Conservation (phyloP, 2,329 filamentous ascomycete species). For the Penicillium capsulatum region DNA sequence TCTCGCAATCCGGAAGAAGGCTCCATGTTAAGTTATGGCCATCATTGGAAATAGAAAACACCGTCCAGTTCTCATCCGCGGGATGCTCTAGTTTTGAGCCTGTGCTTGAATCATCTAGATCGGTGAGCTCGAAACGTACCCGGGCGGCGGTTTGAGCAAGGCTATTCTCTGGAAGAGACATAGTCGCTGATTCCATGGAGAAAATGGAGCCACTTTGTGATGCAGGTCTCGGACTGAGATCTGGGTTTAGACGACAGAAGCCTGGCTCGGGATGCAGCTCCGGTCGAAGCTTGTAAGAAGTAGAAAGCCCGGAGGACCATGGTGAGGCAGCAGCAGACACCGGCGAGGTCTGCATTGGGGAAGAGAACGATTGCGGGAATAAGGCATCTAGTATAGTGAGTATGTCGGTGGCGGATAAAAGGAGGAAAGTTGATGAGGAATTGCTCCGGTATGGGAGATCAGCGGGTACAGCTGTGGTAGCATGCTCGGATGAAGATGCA, state of each 20-base stretch:
- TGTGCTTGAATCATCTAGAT: constrained; percentile 35
- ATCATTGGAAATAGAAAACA: constrained; percentile 72
- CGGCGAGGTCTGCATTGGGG: constrained; percentile 28
- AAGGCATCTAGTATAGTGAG: constrained; percentile 76
- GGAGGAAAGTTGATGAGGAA: constrained; percentile 59
- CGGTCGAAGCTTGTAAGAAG: constrained; percentile 13
- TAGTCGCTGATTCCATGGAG: constrained; percentile 30
- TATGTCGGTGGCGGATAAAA: constrained; percentile 74
- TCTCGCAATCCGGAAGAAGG: constrained; percentile 47
- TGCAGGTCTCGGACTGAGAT: constrained; percentile 23
- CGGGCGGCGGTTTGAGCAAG: constrained; percentile 35
- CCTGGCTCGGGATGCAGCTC: constrained; percentile 29
- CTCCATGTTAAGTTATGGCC: constrained; percentile 68
- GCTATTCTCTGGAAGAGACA: constrained; percentile 23
- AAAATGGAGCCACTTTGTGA: constrained; percentile 28
- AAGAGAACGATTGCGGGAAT: constrained; percentile 54
- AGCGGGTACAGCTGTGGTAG: background rate
- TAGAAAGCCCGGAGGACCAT: constrained; percentile 18
- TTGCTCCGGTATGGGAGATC: constrained; percentile 50
- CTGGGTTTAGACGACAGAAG: constrained; percentile 31
- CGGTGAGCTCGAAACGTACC: constrained; percentile 41
- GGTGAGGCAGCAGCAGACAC: constrained; percentile 25
- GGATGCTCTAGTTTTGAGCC: constrained; percentile 65
- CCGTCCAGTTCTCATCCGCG: constrained; percentile 76
- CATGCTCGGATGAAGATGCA: constrained; percentile 1